Percentiles rank a stretch among this genome's conserved stretches.
These are phyloP conservation scores for Setaria italica DNA, from an alignment of 202 grass and related monocot genomes.

Conservation along the genomic window DNA sequence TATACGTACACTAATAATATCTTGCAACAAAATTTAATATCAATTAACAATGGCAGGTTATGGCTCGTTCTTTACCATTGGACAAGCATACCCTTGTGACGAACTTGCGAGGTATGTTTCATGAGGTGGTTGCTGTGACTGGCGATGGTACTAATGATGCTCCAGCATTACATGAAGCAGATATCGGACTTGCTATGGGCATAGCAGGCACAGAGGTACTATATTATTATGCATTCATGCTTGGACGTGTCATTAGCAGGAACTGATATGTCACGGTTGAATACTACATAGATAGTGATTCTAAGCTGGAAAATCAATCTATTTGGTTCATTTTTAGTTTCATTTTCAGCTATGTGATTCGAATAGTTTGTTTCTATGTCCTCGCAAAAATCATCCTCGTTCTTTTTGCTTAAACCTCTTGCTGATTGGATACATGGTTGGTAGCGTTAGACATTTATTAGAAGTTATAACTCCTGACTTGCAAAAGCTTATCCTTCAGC, in stretches of 20 bases:
- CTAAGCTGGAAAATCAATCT: not conserved
- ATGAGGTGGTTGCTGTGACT: constrained; percentile 91
- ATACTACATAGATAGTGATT: constrained; percentile 8
- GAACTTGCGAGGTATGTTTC: constrained; percentile 77
- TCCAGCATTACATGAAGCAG: constrained; percentile 94
- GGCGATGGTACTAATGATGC: constrained; percentile 98
- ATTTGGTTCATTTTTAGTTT: constrained; percentile 8
- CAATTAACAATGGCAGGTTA: constrained; percentile 51
- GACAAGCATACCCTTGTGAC: constrained; percentile 73
- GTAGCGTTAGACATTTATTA: constrained; percentile 25
- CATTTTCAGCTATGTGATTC: constrained; percentile 12
- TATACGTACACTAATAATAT: not conserved
- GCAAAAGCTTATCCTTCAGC: not conserved
- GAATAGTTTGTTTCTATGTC: not conserved
- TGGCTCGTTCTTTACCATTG: constrained; percentile 76
- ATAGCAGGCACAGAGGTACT: constrained; percentile 98
- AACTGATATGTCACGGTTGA: not conserved
- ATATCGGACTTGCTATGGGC: constrained; percentile 99
- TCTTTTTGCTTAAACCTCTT: constrained; percentile 19
- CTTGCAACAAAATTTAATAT: constrained; percentile 25
- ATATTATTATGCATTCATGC: constrained; percentile 20
- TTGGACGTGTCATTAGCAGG: constrained; percentile 10
- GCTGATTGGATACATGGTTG: not conserved
- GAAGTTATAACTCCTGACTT: not conserved
- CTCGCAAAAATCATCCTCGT: not conserved